phyloP scores from a whole-genome alignment of 257 asterid genomes.

The Solanum ahanhuiri region DNA sequence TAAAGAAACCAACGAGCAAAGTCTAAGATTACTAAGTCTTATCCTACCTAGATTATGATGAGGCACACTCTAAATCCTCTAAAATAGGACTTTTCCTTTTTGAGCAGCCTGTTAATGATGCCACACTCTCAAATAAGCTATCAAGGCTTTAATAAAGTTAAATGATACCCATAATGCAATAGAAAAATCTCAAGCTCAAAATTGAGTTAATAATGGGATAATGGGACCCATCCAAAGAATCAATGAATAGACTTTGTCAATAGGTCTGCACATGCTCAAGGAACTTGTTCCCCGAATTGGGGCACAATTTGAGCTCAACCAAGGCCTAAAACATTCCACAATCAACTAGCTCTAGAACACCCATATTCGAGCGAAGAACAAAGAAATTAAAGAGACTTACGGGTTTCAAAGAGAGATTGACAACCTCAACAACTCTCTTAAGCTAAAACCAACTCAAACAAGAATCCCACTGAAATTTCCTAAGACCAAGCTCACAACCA shows the following conservation, averaged over 20 bases:
- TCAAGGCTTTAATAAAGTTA: no score
- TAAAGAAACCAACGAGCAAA: neutral
- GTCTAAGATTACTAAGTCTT: neutral
- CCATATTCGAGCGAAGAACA: neutral
- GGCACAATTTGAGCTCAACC: neutral
- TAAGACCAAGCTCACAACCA: neutral
- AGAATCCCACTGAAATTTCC: neutral
- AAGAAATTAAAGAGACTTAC: neutral
- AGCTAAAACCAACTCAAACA: neutral
- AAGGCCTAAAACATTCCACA: neutral
- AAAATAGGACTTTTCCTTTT: no score
- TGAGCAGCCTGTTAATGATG: no score
- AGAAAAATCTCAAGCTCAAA: neutral
- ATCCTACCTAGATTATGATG: neutral
- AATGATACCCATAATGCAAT: neutral
- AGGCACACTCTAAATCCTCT: neutral
- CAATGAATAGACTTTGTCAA: no score
- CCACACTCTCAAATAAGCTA: no score
- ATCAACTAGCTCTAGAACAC: neutral
- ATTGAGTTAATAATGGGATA: neutral
- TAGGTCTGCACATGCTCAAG: neutral
- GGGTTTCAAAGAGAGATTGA: neutral
- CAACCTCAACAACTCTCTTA: neutral
- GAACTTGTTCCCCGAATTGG: neutral
- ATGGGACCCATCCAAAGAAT: no score